Evolutionary conservation across 345 rosid genomes (phyloP).

Genomic region (Gossypium stocksii): DNA sequence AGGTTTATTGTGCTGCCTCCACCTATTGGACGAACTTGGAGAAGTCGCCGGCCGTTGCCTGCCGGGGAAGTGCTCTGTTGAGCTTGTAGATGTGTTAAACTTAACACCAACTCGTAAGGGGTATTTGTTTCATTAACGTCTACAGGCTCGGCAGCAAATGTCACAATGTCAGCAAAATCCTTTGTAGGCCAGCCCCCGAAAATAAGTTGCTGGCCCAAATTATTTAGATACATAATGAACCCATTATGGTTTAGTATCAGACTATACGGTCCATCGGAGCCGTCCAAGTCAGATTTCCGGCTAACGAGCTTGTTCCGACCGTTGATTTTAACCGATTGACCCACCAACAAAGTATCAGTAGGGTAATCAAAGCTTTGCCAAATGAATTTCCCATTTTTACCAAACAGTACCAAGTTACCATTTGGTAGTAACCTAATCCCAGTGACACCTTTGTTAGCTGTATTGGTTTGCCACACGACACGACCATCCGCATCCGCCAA

Average conservation of each 20-base stretch:
- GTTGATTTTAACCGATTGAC: constrained; percentile 40
- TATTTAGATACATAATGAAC: constrained; percentile 16
- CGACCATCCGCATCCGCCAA: constrained; percentile 25
- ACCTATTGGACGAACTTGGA: background rate
- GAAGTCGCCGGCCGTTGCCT: background rate
- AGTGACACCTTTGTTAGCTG: constrained; percentile 29
- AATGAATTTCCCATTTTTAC: constrained; percentile 36
- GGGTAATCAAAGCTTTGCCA: constrained; percentile 71
- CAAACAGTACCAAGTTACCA: constrained; percentile 63
- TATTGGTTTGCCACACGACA: constrained; percentile 34
- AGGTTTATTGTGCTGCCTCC: background rate
- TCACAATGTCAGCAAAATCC: constrained; percentile 9
- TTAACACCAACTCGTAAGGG: constrained; percentile 1
- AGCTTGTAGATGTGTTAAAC: background rate
- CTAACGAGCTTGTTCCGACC: constrained; percentile 47
- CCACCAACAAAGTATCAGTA: constrained; percentile 58
- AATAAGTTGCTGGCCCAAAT: constrained; percentile 23
- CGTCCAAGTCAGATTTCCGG: constrained; percentile 29
- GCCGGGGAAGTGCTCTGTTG: background rate
- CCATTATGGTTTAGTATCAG: constrained; percentile 40
- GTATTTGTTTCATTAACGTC: background rate
- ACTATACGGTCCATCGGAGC: constrained; percentile 46
- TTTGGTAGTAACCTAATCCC: constrained; percentile 38
- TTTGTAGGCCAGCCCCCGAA: constrained; percentile 14
- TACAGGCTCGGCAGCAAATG: constrained; percentile 4